A percentile compares a stretch with the other conserved stretches of the same genome.
phyloP scores from a whole-genome alignment of 305 asterid genomes.

The Fraxinus floribunda region DNA sequence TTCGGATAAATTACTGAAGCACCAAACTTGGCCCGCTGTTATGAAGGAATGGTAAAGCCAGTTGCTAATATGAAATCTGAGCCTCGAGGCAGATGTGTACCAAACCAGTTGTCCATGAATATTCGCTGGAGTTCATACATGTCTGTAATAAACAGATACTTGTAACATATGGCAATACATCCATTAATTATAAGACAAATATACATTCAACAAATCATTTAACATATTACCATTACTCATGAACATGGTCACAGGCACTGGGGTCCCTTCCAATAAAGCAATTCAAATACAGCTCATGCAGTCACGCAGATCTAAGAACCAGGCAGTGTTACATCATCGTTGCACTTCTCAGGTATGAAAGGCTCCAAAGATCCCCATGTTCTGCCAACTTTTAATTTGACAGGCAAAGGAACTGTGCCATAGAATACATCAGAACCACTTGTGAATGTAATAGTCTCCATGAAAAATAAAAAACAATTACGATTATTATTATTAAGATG shows the following conservation, averaged over 20 bases:
- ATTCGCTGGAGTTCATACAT: conserved; percentile 1
- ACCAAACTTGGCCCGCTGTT: not conserved
- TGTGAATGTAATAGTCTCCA: not conserved
- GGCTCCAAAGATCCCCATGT: conserved; percentile 96
- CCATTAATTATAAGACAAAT: not conserved
- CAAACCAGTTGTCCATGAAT: not conserved
- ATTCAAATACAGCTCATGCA: not conserved
- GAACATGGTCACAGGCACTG: not conserved
- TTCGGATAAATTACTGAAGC: conserved; percentile 8
- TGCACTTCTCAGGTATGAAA: conserved; percentile 41
- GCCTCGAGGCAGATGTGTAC: not conserved
- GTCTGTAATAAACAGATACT: not conserved
- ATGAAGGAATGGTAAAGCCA: conserved; percentile 11
- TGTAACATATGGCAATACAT: not conserved
- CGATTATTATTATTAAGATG: not conserved
- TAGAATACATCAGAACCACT: conserved; percentile 19
- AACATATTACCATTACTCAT: conserved; percentile 23
- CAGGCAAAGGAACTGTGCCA: conserved; percentile 81
- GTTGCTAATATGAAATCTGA: not conserved
- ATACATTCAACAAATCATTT: not conserved
- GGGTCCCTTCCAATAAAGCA: conserved; percentile 17
- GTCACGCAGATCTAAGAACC: conserved; percentile 22
- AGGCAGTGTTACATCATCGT: conserved; percentile 4
- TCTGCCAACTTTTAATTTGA: conserved; percentile 79
- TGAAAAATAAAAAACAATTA: not conserved